These are phyloP conservation scores for Pluteus cervinus DNA, from an alignment of 768 basidiomycete genomes.

Conservation along the genomic window DNA sequence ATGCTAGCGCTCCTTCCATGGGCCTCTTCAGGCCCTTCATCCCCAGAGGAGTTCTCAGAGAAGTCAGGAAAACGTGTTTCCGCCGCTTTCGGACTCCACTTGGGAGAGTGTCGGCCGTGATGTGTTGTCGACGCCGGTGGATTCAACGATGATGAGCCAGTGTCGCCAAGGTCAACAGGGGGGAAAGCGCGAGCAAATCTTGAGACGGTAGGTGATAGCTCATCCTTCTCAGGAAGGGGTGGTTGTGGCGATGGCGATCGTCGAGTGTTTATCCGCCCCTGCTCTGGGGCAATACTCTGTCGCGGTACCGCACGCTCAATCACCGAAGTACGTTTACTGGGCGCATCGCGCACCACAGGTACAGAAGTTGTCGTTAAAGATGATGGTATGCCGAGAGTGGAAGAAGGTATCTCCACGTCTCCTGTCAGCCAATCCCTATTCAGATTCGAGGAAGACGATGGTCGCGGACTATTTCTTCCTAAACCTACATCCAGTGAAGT, in stretches of 20 bases:
- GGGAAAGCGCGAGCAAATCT: conserved; percentile 32
- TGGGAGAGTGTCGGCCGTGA: conserved; percentile 2
- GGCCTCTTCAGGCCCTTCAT: conserved; percentile 50
- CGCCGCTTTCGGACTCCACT: not conserved
- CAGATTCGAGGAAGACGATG: conserved; percentile 21
- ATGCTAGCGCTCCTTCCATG: no score
- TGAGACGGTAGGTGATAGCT: conserved; percentile 30
- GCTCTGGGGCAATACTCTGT: conserved; percentile 33
- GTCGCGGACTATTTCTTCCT: conserved; percentile 3
- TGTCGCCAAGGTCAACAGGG: conserved; percentile 21
- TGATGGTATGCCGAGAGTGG: conserved; percentile 12
- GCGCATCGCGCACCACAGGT: conserved; percentile 61
- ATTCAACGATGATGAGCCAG: no score
- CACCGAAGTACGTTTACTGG: conserved; percentile 66
- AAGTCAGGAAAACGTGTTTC: conserved; percentile 4
- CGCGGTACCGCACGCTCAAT: conserved; percentile 42
- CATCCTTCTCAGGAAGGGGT: conserved; percentile 14
- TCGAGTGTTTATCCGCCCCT: conserved; percentile 9
- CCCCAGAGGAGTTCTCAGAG: conserved; percentile 53
- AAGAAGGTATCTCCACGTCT: conserved; percentile 23
- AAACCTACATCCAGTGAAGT: no score
- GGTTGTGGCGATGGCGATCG: no score
- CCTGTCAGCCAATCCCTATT: conserved; percentile 73
- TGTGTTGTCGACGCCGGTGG: no score
- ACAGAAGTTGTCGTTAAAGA: conserved; percentile 18